Percentiles rank a stretch among this genome's conserved stretches.
Conservation (phyloP, 1,284 basidiomycete genomes). For the Vanrija sp. region DNA sequence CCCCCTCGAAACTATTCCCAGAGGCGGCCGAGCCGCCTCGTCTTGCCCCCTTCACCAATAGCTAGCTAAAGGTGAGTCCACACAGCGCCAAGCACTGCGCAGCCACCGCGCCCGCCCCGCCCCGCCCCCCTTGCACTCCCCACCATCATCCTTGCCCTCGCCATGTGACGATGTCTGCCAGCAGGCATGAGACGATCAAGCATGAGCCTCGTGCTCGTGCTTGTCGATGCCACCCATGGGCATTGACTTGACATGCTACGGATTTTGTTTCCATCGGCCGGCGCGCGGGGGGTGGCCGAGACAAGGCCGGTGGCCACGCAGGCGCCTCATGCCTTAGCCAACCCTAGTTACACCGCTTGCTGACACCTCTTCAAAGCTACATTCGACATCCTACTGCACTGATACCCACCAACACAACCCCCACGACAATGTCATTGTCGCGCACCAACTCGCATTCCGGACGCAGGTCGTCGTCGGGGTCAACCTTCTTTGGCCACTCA, state of each 20-base stretch:
- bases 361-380: background rate
- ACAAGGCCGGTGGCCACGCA: background rate
- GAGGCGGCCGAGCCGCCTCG: slow-evolving; percentile 11
- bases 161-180: slow-evolving; percentile 35
- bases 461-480: background rate
- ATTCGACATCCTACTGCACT: background rate
- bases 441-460: slow-evolving; percentile 16
- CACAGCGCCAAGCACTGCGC: background rate
- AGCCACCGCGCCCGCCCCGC: background rate
- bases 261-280: background rate
- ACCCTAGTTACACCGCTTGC: background rate
- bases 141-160: background rate
- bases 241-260: slow-evolving; percentile 36
- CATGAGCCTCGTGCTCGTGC: too few species aligned
- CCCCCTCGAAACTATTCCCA: background rate
- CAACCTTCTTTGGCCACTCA: slow-evolving; percentile 9
- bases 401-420: background rate
- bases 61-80: background rate
- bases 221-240: slow-evolving; percentile 18
- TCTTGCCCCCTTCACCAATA: background rate
- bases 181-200: slow-evolving; percentile 18
- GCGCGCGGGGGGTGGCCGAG: background rate
- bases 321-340: background rate
- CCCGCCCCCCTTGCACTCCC: background rate
- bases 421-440: slow-evolving; percentile 22